phyloP scores from a whole-genome alignment of 2,329 filamentous ascomycete species.

The Thelonectria discophora region DNA sequence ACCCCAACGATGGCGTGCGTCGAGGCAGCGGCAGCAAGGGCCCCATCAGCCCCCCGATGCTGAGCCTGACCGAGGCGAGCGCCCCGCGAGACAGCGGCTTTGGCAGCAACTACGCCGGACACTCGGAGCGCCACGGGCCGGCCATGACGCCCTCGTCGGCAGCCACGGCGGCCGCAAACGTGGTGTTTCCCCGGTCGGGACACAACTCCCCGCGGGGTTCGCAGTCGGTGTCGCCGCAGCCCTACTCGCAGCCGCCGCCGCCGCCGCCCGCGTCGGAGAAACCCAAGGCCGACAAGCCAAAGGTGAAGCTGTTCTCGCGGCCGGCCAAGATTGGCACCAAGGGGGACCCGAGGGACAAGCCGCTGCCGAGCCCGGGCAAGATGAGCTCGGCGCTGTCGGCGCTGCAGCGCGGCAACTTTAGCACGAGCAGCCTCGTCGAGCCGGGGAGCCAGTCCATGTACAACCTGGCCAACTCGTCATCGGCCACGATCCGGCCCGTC shows the following conservation, averaged over 20 bases:
- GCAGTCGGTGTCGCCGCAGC: conserved; percentile 46
- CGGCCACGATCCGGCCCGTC: conserved; percentile 75
- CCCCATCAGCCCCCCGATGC: conserved; percentile 68
- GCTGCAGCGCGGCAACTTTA: conserved; percentile 71
- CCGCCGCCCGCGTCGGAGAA: conserved; percentile 63
- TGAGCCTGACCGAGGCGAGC: conserved; percentile 72
- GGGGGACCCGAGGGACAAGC: conserved; percentile 71
- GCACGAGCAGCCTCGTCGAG: conserved; percentile 76
- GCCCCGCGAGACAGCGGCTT: conserved; percentile 66
- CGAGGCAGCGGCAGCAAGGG: conserved; percentile 57
- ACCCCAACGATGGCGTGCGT: conserved; percentile 54
- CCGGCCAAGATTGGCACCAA: conserved; percentile 80
- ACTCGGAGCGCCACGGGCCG: conserved; percentile 65
- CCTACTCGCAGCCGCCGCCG: conserved; percentile 50
- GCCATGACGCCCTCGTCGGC: conserved; percentile 68
- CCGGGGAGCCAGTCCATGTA: conserved; percentile 71
- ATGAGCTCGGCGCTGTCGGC: conserved; percentile 72
- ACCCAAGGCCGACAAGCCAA: conserved; percentile 73
- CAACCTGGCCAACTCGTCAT: conserved; percentile 77
- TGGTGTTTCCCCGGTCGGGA: conserved; percentile 74
- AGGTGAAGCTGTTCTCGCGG: conserved; percentile 83
- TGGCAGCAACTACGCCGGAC: conserved; percentile 52
- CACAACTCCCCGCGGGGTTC: conserved; percentile 59
- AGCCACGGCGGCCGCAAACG: conserved; percentile 75
- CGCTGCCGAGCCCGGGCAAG: conserved; percentile 77